Base-by-base conservation (phyloP, 1,139 yeast species). In the Candida sanyaensis region DNA sequence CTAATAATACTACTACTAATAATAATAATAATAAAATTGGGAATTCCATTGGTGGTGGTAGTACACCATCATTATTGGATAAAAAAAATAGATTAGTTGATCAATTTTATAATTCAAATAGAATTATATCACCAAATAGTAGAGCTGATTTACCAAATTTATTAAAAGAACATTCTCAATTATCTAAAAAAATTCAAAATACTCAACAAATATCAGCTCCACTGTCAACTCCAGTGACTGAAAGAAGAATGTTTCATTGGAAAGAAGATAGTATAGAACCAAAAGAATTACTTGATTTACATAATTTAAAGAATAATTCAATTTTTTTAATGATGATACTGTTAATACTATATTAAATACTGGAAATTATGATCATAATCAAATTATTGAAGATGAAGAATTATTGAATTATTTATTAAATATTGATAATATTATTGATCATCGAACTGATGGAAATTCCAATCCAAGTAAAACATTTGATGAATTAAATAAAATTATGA, bases 21-120 rank as follows among this genome's bases (percentile, higher is more conserved):
- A n/a, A n/a, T n/a, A n/a, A n/a, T n/a, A n/a, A n/a, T n/a, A 8
- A 12, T 24, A 30, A 40, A 23, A 40, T 9, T n/a, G 37, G 27
- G 24, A 10, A 39, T 23, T 2, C 21, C 21, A 11, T n/a, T n/a
- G n/a, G 23, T 6, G 11, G 29, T 3, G 7, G n/a, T 12, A 23
- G 34, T 10, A 30, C 42, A 4, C 17, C 47, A 5, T 39, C 42
- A 9, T 37, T 43, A 26, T 42, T 29, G 4, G 44, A 33, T 33
- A 66, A 66, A 61, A 61, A 61, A 43, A 70, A 69, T 49, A 57
- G 76, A 38, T 57, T 74, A 48, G 78, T 73, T 49, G 76, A 73
- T 54, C 78, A 73, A 52, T 74, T 74, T 55, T 73, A 69, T 56
- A 67, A 57, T 44, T n/a, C 51, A 2, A 43, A 31, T 59, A 48